Evolutionary conservation across 345 rosid genomes (phyloP).

Genomic region (Euphorbia peplus): DNA sequence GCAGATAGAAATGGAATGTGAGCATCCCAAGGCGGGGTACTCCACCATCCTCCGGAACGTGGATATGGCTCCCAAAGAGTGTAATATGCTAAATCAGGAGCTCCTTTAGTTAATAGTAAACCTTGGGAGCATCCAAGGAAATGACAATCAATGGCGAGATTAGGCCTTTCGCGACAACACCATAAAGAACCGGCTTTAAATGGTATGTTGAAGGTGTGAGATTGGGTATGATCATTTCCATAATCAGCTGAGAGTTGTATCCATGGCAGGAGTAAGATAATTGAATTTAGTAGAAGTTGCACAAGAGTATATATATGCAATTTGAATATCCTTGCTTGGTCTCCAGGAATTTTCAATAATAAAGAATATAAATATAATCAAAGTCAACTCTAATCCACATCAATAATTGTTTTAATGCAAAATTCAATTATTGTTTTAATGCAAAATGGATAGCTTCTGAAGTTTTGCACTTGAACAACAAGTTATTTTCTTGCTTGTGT

Average conservation of each 20-base stretch:
- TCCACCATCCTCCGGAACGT: accelerated
- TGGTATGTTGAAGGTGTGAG: neutral
- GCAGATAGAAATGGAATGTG: constrained; percentile 11
- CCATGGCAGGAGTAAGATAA: constrained; percentile 3
- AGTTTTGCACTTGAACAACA: no score
- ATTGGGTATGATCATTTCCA: neutral
- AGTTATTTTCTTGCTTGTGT: no score
- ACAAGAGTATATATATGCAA: no score
- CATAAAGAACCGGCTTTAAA: neutral
- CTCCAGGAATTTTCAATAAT: no score
- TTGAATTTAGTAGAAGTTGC: no score
- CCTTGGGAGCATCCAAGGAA: constrained; percentile 17
- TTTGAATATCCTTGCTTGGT: no score
- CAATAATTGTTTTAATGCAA: no score
- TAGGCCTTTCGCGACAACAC: constrained; percentile 1
- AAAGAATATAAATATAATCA: no score
- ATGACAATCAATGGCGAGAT: neutral
- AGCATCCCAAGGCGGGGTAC: constrained; percentile 17
- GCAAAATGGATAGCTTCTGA: no score
- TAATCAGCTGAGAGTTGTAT: constrained; percentile 18
- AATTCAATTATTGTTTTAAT: neutral
- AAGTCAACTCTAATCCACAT: no score
- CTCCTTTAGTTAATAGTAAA: constrained; percentile 2
- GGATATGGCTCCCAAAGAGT: neutral
- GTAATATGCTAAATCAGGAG: no score